A percentile compares a stretch with the other conserved stretches of the same genome.
These are phyloP conservation scores for Aspergillus diversus DNA, from an alignment of 495 filamentous ascomycete genomes.

Conservation along the genomic window DNA sequence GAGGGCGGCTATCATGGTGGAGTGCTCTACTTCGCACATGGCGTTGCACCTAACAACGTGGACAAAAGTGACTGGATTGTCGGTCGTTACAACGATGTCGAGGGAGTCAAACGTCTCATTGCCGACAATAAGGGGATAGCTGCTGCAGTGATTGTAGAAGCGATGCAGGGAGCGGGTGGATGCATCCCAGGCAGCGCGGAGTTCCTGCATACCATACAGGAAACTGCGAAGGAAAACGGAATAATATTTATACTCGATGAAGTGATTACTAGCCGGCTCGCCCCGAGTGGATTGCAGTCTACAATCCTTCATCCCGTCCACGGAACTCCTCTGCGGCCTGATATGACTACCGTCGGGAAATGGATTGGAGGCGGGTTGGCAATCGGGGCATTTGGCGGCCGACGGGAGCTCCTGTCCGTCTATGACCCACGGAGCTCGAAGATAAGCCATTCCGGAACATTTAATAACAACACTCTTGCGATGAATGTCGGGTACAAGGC, in stretches of 20 bases:
- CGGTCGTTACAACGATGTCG: conserved; percentile 51
- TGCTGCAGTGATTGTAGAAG: conserved; percentile 62
- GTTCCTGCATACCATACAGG: conserved; percentile 49
- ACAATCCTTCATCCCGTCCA: conserved; percentile 20
- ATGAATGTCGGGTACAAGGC: conserved; percentile 54
- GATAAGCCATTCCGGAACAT: conserved; percentile 62
- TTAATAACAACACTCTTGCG: conserved; percentile 67
- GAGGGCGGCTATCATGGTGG: conserved; percentile 60
- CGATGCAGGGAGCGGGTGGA: conserved; percentile 61
- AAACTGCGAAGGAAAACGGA: conserved; percentile 36
- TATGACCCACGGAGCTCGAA: conserved; percentile 51
- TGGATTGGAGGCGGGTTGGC: conserved; percentile 65
- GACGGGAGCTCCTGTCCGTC: conserved; percentile 54
- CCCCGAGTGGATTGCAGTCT: conserved; percentile 48
- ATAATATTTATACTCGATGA: conserved; percentile 65
- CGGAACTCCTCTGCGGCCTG: conserved; percentile 46
- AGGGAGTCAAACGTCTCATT: conserved; percentile 16
- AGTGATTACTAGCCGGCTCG: conserved; percentile 64
- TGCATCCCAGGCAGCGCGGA: conserved; percentile 45
- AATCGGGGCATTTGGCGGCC: conserved; percentile 66
- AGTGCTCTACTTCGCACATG: conserved; percentile 18
- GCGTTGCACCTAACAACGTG: conserved; percentile 22
- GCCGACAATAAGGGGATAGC: conserved; percentile 29
- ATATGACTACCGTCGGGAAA: conserved; percentile 66
- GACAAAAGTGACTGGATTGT: conserved; percentile 42